Percentiles rank a stretch among this genome's conserved stretches.
Evolutionary conservation across 768 basidiomycete species (phyloP).

Genomic region (Lactarius evosmus): DNA sequence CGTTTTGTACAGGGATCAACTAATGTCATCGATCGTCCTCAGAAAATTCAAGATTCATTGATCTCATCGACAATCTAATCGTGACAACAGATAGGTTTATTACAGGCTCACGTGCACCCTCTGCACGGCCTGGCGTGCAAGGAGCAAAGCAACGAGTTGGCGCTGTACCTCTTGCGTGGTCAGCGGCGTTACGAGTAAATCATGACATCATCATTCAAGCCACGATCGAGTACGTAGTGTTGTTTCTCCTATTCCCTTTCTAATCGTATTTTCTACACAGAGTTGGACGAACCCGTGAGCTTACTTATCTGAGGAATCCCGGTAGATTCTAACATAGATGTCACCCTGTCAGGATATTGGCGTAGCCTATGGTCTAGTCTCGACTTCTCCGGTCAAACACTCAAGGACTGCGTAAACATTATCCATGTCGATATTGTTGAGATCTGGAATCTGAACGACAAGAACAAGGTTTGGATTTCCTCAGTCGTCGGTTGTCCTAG

Average conservation of each 20-base stretch:
- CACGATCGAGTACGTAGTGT: neutral
- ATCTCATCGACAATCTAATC: neutral
- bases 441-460: slow-evolving; percentile 13
- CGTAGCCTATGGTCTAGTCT: neutral
- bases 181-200: neutral
- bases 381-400: neutral
- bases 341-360: slow-evolving; percentile 12
- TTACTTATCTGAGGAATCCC: neutral
- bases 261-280: neutral
- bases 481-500: neutral
- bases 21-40: neutral
- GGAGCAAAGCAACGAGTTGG: neutral
- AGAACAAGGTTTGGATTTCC: neutral
- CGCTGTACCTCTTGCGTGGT: neutral
- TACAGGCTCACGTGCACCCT: neutral
- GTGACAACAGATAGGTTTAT: slow-evolving; percentile 7
- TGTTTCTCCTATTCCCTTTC: neutral
- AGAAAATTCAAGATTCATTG: neutral
- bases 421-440: slow-evolving; percentile 10
- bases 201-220: neutral
- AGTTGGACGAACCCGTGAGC: neutral
- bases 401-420: slow-evolving; percentile 1
- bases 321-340: neutral
- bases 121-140: neutral
- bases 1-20: too few relatives aligned